Base-by-base conservation (phyloP, 2,329 filamentous ascomycete species). In the Didymella exigua region DNA sequence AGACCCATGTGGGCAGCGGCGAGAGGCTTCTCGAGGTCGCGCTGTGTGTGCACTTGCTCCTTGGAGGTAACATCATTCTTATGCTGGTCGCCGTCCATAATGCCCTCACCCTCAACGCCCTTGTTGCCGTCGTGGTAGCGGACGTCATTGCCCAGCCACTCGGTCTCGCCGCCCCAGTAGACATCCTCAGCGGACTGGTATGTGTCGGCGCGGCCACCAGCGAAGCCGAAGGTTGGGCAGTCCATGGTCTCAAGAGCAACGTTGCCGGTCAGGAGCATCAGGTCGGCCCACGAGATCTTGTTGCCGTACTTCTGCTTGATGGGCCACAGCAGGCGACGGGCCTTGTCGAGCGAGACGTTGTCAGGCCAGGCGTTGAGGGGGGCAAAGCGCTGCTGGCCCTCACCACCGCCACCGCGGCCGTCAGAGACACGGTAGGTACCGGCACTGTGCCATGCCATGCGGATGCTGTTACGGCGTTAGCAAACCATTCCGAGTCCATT, bases 261-360 rank as follows among this genome's bases (percentile, higher is more conserved):
- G 72, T 91, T 91, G 62, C 89, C 89, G 24, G 87, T 84, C 49
- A 92, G 82, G 52, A 91, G 80, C 43, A 88, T 74, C 55, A 92
- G 77, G 71, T 92, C 89, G 21, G 89, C 86, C 89, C 89, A 92
- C 0, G 89, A 91, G 75, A 92, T 89, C 80, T 89, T 90, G 81
- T 85, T 86, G 73, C 89, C 89, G 63, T 92, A 92, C 82, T 92
- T 92, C 66, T 90, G 88, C 84, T 92, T 92, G 78, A 92, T 86
- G 52, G 89, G 89, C 87, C 88, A 91, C 36, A 92, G 79, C 51
- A 92, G 84, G 60, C 89, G 88, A 52, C 89, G 89, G 27, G 89
- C 89, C 83, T 92, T 92, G 83, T 92, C 89, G 49, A 92, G 83
- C 66, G 81, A 86, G 69, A 86, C 87, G 63, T 92, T 92, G 77